Base-by-base conservation (phyloP, 2,329 filamentous ascomycete genomes). In the Eutypella sp. region DNA sequence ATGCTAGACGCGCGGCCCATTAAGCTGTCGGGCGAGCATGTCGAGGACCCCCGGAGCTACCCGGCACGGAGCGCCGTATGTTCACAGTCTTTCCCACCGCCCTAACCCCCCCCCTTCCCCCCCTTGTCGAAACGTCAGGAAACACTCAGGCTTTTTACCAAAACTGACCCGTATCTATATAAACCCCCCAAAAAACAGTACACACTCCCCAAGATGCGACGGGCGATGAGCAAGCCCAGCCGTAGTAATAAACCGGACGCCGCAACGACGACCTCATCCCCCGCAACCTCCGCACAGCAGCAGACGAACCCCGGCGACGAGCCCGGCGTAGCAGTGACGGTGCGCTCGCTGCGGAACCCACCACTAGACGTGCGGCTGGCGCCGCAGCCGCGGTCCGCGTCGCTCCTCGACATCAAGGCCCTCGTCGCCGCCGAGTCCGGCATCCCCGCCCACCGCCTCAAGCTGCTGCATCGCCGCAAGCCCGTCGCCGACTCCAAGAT, bases 11-110 rank as follows among this genome's bases (percentile, higher is more conserved):
- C 82, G 49, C 83, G 85, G 41, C 86, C 90, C 7, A 67, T 83
- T 58, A 95, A 91, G 73, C 79, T 97, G 52, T 82, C 85, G n/a
- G 75, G 87, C 53, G 89, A 97, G 67, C 87, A 96, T 81, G 84
- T 95, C 66, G 88, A 92, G 68, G 89, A 96, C 62, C 82, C 89
- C 41, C 84, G 83, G 58, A 81, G 77, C 55, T 91, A 92, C 64
- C 86, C 88, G 20, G 73, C 86, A 22, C 82, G 87, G 51, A 76
- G 82, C 54, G 85, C 90, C 15, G 92, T 96, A 79, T 24, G 83
- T 65, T 33, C 13, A 5, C 16, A 5, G 13, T 33, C 13, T 15
- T 15, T 33, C 29, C 29, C 25, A 29, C 25, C 25, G 13, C 13
- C 25, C 41, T 48, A 37, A 40, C 40, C 45, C 36, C 24, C 53